Percentiles rank a stretch among this genome's conserved stretches.
Conservation (phyloP, 139 green algal genomes). For the Chlamydomonas asymmetrica region DNA sequence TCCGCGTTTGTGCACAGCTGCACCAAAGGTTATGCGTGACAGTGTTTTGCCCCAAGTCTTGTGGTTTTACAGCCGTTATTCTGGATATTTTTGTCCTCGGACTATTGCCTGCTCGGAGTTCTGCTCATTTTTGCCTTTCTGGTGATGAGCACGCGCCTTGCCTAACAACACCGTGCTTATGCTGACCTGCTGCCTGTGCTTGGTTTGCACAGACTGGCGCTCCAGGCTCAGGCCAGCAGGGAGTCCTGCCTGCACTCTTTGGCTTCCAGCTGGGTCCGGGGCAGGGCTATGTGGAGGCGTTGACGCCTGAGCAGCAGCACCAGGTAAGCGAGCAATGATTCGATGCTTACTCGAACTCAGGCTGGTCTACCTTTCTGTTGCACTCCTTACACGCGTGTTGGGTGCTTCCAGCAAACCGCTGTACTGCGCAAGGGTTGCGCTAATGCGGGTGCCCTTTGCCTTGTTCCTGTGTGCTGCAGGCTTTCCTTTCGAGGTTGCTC, state of each 20-base stretch:
- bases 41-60: too few species aligned
- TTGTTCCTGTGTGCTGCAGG: constrained; percentile 24
- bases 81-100: too few species aligned
- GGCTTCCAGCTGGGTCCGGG: constrained; percentile 65
- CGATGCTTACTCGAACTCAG: background rate
- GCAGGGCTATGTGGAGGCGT: constrained; percentile 58
- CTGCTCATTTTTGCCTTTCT: too few species aligned
- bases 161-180: too few species aligned
- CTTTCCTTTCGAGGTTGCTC: constrained; percentile 78
- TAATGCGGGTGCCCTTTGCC: background rate
- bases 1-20: background rate
- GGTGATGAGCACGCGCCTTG: too few species aligned
- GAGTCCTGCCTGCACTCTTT: constrained; percentile 79
- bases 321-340: constrained; percentile 53
- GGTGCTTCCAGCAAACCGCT: too few species aligned
- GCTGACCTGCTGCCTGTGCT: background rate
- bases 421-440: too few species aligned
- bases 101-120: too few species aligned
- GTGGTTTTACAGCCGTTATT: too few species aligned
- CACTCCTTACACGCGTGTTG: background rate
- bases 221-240: constrained; percentile 46
- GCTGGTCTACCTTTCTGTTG: background rate
- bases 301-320: constrained; percentile 92
- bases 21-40: too few species aligned
- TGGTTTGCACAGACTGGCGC: too few species aligned